Percentiles rank a stretch among this genome's conserved stretches.
phyloP scores from a whole-genome alignment of 805 yeast genomes.

The Millerozyma acaciae region DNA sequence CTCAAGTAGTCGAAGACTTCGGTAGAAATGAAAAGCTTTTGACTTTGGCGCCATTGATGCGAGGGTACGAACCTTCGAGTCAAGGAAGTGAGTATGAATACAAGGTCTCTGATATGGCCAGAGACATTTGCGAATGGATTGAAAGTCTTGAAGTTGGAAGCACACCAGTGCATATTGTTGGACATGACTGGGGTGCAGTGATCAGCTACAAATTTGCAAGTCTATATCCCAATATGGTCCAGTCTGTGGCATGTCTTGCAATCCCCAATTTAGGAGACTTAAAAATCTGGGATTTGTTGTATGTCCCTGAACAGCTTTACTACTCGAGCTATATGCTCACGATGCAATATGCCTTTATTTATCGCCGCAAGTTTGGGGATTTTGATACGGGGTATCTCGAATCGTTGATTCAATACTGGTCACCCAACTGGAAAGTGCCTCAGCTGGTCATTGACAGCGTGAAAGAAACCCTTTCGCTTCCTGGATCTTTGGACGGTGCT shows the following conservation, averaged over 20 bases:
- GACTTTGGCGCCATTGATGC: conserved; percentile 29
- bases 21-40: conserved; percentile 15
- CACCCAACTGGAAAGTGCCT: conserved; percentile 34
- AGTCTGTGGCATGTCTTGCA: conserved; percentile 33
- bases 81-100: conserved; percentile 23
- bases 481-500: conserved; percentile 27
- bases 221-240: conserved; percentile 29
- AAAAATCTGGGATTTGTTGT: conserved; percentile 21
- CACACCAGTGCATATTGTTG: conserved; percentile 34
- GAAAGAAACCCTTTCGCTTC: conserved; percentile 21
- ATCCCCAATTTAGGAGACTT: conserved; percentile 34
- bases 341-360: conserved; percentile 29
- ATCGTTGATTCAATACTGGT: conserved; percentile 35
- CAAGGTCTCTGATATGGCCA: conserved; percentile 26
- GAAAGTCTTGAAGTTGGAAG: conserved; percentile 13
- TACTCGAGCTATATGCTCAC: conserved; percentile 33
- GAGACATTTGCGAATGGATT: conserved; percentile 34
- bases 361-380: conserved; percentile 15
- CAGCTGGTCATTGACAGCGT: conserved; percentile 23
- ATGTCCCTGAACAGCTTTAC: conserved; percentile 33
- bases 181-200: conserved; percentile 46
- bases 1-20: conserved; percentile 16
- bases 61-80: conserved; percentile 37
- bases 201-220: conserved; percentile 32
- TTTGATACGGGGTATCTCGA: conserved; percentile 25